Base-by-base conservation (phyloP, 2,329 filamentous ascomycete species). In the Chaetomium sp. region DNA sequence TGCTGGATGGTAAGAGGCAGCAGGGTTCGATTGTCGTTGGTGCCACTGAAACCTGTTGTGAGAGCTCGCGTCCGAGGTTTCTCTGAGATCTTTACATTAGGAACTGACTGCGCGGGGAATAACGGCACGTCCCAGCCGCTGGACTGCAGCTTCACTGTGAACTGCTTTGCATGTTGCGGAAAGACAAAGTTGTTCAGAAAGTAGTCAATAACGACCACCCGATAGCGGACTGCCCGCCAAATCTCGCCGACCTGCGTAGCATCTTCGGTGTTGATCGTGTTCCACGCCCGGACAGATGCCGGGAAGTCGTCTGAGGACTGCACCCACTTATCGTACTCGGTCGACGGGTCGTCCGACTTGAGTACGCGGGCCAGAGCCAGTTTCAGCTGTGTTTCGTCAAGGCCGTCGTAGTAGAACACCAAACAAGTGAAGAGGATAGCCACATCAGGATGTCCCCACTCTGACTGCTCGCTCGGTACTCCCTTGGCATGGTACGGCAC, bases 41-140 rank as follows among this genome's bases (percentile, higher is more conserved):
- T 89, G 0, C 86, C 86, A 6, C 82, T 86, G 64, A 90, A 90
- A 0, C 86, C 86, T 0, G 85, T 88, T 0, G 84, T 86, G 1
- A 76, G 58, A 2, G 59, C 69, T 63, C 42, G 56, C 14, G 36
- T 52, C 40, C 33, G 43, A 12, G 9, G 46, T 12, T 34, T 53
- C 33, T 54, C 63, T 33, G 66, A 10, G 27, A 34, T 9, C 27
- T 45, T 19, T 7, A 33, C 27, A 19, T 34, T 19, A 32, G 27
- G 10, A n/a, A 32, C 57, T 0, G 45, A 54, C 1, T 40, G 46
- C 1, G 53, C 53, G 32, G 53, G 58, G 33, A 72, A 73, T 0
- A 82, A 66, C 0, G 83, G 82, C 3, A 89, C 71, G 59, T 89
- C 85, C 85, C 85, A 89, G 0, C 82, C 84, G 0, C 81, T 86